phyloP scores from a whole-genome alignment of 176 grass and related monocot species.

The Hsuehochloa calcarea region DNA sequence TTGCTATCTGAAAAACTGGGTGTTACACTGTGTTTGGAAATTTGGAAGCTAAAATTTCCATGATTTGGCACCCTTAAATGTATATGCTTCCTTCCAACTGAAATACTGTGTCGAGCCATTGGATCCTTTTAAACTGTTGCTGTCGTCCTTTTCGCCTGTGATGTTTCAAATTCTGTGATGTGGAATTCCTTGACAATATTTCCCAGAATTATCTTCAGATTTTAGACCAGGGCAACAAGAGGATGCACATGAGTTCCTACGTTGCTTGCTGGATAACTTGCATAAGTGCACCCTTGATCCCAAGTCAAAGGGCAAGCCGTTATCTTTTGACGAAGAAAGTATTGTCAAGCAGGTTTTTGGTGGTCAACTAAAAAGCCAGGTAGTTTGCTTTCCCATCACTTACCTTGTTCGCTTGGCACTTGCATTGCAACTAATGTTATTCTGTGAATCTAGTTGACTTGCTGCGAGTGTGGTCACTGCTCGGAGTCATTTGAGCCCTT shows the following conservation, averaged over 20 bases:
- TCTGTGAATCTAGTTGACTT: slow-evolving; percentile 60
- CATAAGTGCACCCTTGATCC: slow-evolving; percentile 56
- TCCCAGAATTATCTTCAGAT: slow-evolving; percentile 71
- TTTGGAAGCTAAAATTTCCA: neutral
- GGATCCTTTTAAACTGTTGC: neutral
- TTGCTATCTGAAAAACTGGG: too few relatives aligned
- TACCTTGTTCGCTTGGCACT: slow-evolving; percentile 3
- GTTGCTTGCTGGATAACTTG: slow-evolving; percentile 76
- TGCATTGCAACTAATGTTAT: slow-evolving; percentile 16
- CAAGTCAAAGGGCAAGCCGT: slow-evolving; percentile 27
- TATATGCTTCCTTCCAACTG: neutral
- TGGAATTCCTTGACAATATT: slow-evolving; percentile 54
- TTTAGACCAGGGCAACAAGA: slow-evolving; percentile 74
- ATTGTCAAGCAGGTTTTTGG: slow-evolving; percentile 86
- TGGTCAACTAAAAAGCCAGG: slow-evolving; percentile 78
- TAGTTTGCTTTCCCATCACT: slow-evolving; percentile 22
- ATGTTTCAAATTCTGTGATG: neutral
- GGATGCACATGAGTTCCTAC: slow-evolving; percentile 88
- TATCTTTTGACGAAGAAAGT: slow-evolving; percentile 64
- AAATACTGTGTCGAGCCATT: neutral
- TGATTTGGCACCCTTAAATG: neutral
- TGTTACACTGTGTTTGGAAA: neutral
- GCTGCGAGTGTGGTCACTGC: slow-evolving; percentile 65
- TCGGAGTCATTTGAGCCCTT: slow-evolving; percentile 84
- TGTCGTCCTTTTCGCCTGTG: neutral